Evolutionary conservation across 2,329 filamentous ascomycete genomes (phyloP).

Genomic region (Calonectria henricotiae): DNA sequence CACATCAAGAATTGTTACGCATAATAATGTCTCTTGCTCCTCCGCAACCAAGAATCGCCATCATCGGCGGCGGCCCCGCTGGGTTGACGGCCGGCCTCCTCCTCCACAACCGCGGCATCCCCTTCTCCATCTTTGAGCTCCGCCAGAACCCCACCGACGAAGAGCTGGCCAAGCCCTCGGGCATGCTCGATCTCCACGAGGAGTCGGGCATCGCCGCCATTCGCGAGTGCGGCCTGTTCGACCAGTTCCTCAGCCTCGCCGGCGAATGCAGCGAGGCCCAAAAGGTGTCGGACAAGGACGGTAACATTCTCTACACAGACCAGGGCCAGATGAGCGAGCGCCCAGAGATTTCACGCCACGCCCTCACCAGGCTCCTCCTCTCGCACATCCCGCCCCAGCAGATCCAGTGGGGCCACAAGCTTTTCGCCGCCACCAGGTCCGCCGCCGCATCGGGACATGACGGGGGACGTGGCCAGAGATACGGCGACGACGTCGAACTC

Average conservation of each 20-base stretch:
- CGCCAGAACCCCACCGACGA: slow-evolving; percentile 48
- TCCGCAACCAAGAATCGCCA: slow-evolving; percentile 58
- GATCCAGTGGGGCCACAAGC: slow-evolving; percentile 58
- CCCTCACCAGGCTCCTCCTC: slow-evolving; percentile 57
- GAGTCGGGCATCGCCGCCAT: slow-evolving; percentile 66
- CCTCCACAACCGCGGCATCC: slow-evolving; percentile 62
- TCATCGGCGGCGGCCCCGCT: slow-evolving; percentile 66
- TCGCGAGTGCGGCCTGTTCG: slow-evolving; percentile 64
- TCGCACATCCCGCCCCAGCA: slow-evolving; percentile 51
- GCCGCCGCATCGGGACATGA: neutral
- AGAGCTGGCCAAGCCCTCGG: slow-evolving; percentile 58
- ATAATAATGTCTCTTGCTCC: no score
- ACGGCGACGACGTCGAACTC: slow-evolving; percentile 4
- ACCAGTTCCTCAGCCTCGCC: slow-evolving; percentile 64
- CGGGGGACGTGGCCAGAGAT: neutral
- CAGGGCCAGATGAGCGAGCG: slow-evolving; percentile 46
- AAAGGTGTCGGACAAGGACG: slow-evolving; percentile 50
- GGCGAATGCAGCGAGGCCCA: slow-evolving; percentile 43
- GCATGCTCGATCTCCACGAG: slow-evolving; percentile 69
- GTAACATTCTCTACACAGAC: slow-evolving; percentile 40
- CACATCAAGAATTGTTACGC: neutral
- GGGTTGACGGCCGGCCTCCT: slow-evolving; percentile 63
- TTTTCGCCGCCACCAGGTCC: neutral
- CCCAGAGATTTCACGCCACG: slow-evolving; percentile 60
- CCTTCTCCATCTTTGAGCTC: slow-evolving; percentile 66